Evolutionary conservation across 495 filamentous ascomycete species (phyloP), one percentile per base, ranked within the genome.

Genomic region (Saxispiralis lemnorum): DNA sequence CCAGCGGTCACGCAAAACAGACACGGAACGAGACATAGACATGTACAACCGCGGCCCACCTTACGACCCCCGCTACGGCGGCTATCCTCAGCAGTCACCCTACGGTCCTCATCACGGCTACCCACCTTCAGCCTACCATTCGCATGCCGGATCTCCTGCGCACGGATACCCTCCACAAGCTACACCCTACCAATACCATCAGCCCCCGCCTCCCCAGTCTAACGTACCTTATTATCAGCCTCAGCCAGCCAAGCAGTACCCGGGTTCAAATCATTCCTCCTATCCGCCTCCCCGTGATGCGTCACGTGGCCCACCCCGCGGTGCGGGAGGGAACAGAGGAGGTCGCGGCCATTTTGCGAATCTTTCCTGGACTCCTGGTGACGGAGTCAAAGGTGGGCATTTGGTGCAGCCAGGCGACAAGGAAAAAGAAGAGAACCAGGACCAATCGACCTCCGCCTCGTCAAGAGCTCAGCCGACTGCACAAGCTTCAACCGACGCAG

Each of bases 91-190:
- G 7, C 67, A 71, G 38, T 84, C 80, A 19, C 77, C 80, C 1
- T 78, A 78, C 21, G 64, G 69, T 36, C n/a, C n/a, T n/a, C 73
- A 72, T 47, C 70, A 73, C 60, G 67, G 69, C 79, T 82, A 64
- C 59, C 31, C 44, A 18, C n/a, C 19, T 28, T 41, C 36, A 24
- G 38, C 38, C 46, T 33, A 51, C 41, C 45, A 32, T 46, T 48
- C 47, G 16, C 41, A 59, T 32, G 35, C 44, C 55, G 51, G 61
- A 15, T 61, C 59, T 24, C 60, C 58, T 14, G 41, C 41, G 32
- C 50, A 57, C 33, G 57, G 48, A 11, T 63, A 58, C 40, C 58
- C 63, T n/a, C 57, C 63, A 1, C 49, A 74, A 55, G 63, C 74
- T 5, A 64, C 72, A 44, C 64, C 66, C 14, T 70, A 72, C 45